These are phyloP conservation scores for Conticribra guillardii DNA, from an alignment of 108 stramenopile species.

Conservation along the genomic window DNA sequence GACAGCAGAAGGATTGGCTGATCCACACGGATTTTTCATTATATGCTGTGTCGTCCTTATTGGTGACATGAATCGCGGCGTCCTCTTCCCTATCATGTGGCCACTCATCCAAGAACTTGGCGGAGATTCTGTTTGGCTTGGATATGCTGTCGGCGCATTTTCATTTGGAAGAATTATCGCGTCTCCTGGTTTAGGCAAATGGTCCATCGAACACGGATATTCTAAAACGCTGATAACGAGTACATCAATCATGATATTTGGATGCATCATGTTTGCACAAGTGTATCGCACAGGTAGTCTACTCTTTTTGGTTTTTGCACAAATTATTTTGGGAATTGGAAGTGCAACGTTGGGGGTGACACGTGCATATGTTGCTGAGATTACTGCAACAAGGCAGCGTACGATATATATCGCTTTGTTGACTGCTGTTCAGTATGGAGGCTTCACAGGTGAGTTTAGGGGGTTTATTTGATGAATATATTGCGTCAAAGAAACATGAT, in stretches of 20 bases:
- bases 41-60: slow-evolving; percentile 80
- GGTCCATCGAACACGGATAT: slow-evolving; percentile 78
- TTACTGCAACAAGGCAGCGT: slow-evolving; percentile 79
- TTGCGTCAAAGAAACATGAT: no score
- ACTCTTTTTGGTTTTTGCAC: slow-evolving; percentile 69
- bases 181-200: slow-evolving; percentile 78
- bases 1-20: slow-evolving; percentile 81
- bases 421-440: slow-evolving; percentile 94
- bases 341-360: slow-evolving; percentile 93
- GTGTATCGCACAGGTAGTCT: slow-evolving; percentile 61
- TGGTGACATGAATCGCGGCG: slow-evolving; percentile 91
- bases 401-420: slow-evolving; percentile 88
- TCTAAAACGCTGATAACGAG: slow-evolving; percentile 66
- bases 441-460: slow-evolving; percentile 75
- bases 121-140: slow-evolving; percentile 76
- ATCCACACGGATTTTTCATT: slow-evolving; percentile 63
- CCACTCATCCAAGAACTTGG: slow-evolving; percentile 79
- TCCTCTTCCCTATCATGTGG: slow-evolving; percentile 95
- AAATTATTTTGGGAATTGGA: slow-evolving; percentile 89
- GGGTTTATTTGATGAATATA: slow-evolving; percentile 1
- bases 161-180: slow-evolving; percentile 87
- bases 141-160: slow-evolving; percentile 90
- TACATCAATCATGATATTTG: slow-evolving; percentile 62
- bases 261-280: slow-evolving; percentile 80
- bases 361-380: slow-evolving; percentile 92